These are phyloP conservation scores for Phytophthora kernoviae DNA, from an alignment of 352 stramenopile genomes.

Conservation along the genomic window DNA sequence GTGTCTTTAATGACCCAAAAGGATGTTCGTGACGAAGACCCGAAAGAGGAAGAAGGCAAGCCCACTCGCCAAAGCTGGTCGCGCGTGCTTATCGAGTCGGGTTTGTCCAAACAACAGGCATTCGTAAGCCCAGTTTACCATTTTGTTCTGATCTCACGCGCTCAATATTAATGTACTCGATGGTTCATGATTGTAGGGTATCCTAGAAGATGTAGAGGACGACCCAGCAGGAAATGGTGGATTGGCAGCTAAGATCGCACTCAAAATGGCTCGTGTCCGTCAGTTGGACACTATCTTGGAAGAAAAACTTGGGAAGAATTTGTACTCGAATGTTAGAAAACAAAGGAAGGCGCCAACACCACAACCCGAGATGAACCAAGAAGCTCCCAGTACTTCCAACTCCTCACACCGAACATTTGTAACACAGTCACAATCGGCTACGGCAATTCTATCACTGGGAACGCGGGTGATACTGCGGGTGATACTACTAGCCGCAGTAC, in stretches of 20 bases:
- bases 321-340: constrained; percentile 50
- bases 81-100: constrained; percentile 61
- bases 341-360: constrained; percentile 14
- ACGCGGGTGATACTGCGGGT: constrained; percentile 5
- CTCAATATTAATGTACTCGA: neutral
- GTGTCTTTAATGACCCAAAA: constrained; percentile 68
- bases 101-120: constrained; percentile 68
- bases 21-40: constrained; percentile 41
- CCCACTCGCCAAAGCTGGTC: constrained; percentile 52
- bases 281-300: constrained; percentile 65
- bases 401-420: constrained; percentile 21
- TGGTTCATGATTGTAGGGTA: constrained; percentile 33
- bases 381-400: neutral
- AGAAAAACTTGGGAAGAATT: constrained; percentile 64
- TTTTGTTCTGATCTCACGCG: neutral
- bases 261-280: constrained; percentile 72
- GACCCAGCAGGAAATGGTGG: constrained; percentile 24
- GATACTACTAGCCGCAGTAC: constrained; percentile 11
- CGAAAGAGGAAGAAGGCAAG: constrained; percentile 2
- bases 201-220: constrained; percentile 47
- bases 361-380: constrained; percentile 10
- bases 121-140: constrained; percentile 41
- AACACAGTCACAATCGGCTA: constrained; percentile 12
- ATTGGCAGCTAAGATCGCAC: constrained; percentile 64
- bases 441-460: neutral